A percentile compares a stretch with the other conserved stretches of the same genome.
Conservation (phyloP, 78 protist genomes). For the Dictyostelium citrinum region DNA sequence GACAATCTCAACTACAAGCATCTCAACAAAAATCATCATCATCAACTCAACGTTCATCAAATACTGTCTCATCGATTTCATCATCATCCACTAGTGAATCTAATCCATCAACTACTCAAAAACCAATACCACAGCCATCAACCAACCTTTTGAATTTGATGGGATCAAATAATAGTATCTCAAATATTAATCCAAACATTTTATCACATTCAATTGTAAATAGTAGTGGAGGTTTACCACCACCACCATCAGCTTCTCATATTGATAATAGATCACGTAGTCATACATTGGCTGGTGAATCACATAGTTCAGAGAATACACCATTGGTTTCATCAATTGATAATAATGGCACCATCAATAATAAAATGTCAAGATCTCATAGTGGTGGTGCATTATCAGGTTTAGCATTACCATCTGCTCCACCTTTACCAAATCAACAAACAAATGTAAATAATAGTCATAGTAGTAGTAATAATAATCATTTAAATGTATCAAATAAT, state of each 20-base stretch:
- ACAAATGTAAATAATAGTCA: background rate
- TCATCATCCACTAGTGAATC: background rate
- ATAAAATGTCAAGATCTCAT: conserved; percentile 39
- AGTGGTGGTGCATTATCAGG: conserved; percentile 50
- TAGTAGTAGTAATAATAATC: background rate
- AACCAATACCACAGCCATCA: too few species aligned
- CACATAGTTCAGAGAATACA: background rate
- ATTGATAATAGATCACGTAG: conserved; percentile 12
- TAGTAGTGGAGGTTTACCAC: background rate
- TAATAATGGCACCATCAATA: background rate
- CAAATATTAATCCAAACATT: conserved; percentile 1
- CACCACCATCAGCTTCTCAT: background rate
- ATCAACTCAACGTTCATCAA: background rate
- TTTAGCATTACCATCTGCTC: conserved; percentile 34
- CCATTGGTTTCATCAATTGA: background rate
- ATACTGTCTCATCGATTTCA: background rate
- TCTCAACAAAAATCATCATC: background rate
- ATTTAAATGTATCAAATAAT: background rate
- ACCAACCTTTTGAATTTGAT: background rate
- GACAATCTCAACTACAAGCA: background rate
- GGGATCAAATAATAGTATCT: background rate
- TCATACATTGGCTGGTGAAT: conserved; percentile 31
- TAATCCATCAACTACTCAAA: background rate
- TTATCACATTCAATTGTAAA: conserved; percentile 1
- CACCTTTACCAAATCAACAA: conserved; percentile 18